Evolutionary conservation across 176 grass and related monocot species (phyloP).

Genomic region (Carex scoparia): DNA sequence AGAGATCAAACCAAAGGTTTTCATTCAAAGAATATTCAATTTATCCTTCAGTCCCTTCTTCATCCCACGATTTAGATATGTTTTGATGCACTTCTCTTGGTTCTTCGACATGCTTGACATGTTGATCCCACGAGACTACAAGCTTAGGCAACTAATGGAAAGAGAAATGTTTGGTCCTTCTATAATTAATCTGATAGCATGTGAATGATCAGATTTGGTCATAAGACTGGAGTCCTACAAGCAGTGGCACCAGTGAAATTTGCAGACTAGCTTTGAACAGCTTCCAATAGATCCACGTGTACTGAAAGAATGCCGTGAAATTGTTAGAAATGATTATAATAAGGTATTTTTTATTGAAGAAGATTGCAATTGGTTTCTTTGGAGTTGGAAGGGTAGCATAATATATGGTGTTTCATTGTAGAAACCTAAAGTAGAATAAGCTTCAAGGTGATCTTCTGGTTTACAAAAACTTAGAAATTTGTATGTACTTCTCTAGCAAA

Average conservation of each 20-base stretch:
- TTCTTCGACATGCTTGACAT: neutral
- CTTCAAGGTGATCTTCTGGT: too few species aligned
- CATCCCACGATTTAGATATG: neutral
- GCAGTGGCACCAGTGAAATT: constrained; percentile 25
- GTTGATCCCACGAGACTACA: neutral
- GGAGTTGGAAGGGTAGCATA: constrained; percentile 33
- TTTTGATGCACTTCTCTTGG: neutral
- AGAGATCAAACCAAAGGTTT: neutral
- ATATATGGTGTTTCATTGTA: constrained; percentile 17
- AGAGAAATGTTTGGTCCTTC: neutral
- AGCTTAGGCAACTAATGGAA: neutral
- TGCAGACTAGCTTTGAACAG: constrained; percentile 24
- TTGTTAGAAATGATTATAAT: constrained; percentile 15
- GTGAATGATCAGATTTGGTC: constrained; percentile 4
- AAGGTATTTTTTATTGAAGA: constrained; percentile 31
- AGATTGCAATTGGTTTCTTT: constrained; percentile 30
- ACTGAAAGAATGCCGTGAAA: neutral
- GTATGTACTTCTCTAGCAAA: too few species aligned
- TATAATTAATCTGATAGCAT: constrained; percentile 1
- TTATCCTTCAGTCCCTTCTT: neutral
- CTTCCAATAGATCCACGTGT: constrained; percentile 21
- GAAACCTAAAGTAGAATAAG: constrained; percentile 4
- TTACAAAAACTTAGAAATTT: too few species aligned
- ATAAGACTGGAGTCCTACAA: neutral
- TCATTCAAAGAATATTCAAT: neutral